Base-by-base conservation (phyloP, 768 basidiomycete species). In the Mycena amicta region DNA sequence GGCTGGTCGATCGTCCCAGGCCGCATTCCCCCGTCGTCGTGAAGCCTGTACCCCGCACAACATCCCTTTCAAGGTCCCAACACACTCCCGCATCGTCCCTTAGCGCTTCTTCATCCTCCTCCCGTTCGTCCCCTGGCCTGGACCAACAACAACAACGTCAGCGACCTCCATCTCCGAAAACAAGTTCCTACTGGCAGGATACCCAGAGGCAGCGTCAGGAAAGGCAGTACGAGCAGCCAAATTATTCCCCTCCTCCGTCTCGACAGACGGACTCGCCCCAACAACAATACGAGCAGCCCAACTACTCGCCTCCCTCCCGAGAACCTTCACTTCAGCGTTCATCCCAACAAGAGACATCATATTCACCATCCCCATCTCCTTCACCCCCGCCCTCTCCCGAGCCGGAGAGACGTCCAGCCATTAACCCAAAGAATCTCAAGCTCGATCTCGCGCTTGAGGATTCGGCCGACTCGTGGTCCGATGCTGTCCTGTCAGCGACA, bases 1-100 rank as follows among this genome's bases (percentile, higher is more conserved):
- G 71, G 75, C 5, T 74, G 77, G 50, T 50, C 20, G 61, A 56
- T 23, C 50, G 63, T 12, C 47, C 58, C n/a, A 30, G 47, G 39
- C 30, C 56, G 31, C 5, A 28, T 23, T 55, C 62, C 2, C 58
- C 62, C 0, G 52, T 55, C 12, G 58, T 60, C 15, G 25, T 64
- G 23, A 22, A 50, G 15, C 62, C 62, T 0, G 56, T 26, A 16
- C 62, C 62, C 16, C 62, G 62, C 5, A 46, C 31, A 8, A 64
- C 62, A 11, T 64, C 62, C 0, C 50, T 64, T 13, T 59, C 62
- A 0, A 64, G 60, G 51, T 49, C 50, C 4, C 54, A 53, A 23
- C 57, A 63, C 23, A 59, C 62, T 4, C 62, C 62, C 12, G 58
- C 62, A 4, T 63, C 62, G 29, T 59, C 57, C 3, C 52, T 59